Conservation (phyloP, 805 yeast genomes). For the Nakazawaea sp. region DNA sequence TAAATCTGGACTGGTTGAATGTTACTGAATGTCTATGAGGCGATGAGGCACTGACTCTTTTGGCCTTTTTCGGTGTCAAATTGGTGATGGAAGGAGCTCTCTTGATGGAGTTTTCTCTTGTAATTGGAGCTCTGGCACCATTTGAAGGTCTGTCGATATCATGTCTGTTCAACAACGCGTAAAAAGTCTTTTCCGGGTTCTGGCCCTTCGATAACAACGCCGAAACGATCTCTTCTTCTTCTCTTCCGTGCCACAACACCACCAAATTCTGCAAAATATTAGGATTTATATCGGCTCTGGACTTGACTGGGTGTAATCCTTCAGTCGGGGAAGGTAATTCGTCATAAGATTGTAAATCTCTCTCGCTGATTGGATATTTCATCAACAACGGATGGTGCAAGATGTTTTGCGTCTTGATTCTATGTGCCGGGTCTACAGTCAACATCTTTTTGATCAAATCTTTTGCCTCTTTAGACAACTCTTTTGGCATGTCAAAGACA, state of each 20-base stretch:
- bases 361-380: conserved; percentile 43
- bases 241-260: conserved; percentile 52
- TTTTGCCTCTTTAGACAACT: conserved; percentile 57
- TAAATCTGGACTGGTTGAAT: conserved; percentile 19
- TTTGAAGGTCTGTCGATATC: conserved; percentile 24
- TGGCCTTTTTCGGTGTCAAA: conserved; percentile 15
- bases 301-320: conserved; percentile 42
- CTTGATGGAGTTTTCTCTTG: conserved; percentile 7
- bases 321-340: conserved; percentile 50
- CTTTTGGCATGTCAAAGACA: conserved; percentile 62
- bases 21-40: conserved; percentile 35
- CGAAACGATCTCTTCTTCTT: conserved; percentile 26
- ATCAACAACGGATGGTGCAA: conserved; percentile 48
- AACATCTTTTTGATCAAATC: conserved; percentile 61
- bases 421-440: conserved; percentile 60
- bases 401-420: conserved; percentile 65
- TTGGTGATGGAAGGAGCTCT: conserved; percentile 12
- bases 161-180: conserved; percentile 26
- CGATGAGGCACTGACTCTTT: conserved; percentile 34
- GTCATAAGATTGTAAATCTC: conserved; percentile 30
- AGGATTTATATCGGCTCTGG: conserved; percentile 40
- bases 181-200: conserved; percentile 31
- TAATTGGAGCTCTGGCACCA: background rate
- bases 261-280: conserved; percentile 49
- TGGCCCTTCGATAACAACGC: conserved; percentile 21